A percentile compares a stretch with the other conserved stretches of the same genome.
phyloP scores from a whole-genome alignment of 2,329 filamentous ascomycete species.

The Didymella lethalis region DNA sequence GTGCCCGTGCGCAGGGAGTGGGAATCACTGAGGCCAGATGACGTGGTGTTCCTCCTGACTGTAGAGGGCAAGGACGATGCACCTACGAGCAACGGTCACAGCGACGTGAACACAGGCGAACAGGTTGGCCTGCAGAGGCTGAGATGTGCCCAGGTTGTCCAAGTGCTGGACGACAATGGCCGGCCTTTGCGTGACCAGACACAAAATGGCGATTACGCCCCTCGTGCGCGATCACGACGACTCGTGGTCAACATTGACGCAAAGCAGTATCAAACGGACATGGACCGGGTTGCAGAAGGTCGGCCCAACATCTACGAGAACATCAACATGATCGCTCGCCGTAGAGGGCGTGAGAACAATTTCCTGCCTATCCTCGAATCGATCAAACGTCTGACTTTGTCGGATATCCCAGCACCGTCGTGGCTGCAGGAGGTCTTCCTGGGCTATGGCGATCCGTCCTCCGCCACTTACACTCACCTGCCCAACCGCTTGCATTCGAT shows the following conservation, averaged over 20 bases:
- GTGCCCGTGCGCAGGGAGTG: conserved; percentile 82
- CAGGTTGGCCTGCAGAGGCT: conserved; percentile 73
- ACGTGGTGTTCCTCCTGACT: conserved; percentile 86
- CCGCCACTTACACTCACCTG: conserved; percentile 84
- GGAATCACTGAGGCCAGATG: conserved; percentile 85
- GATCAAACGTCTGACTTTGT: conserved; percentile 83
- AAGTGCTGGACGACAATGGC: conserved; percentile 86
- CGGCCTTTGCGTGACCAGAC: conserved; percentile 71
- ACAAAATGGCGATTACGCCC: conserved; percentile 68
- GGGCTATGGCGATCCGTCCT: conserved; percentile 92
- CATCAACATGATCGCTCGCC: conserved; percentile 85
- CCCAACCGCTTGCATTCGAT: conserved; percentile 78
- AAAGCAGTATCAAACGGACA: conserved; percentile 78
- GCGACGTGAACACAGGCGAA: conserved; percentile 60
- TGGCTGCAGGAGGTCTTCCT: conserved; percentile 98
- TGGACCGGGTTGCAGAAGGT: conserved; percentile 69
- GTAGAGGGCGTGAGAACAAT: conserved; percentile 91
- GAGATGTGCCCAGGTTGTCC: conserved; percentile 83
- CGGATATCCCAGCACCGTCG: conserved; percentile 82
- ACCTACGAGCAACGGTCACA: conserved; percentile 64
- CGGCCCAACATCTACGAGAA: conserved; percentile 80
- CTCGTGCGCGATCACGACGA: conserved; percentile 68
- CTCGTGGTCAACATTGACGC: conserved; percentile 85
- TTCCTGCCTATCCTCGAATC: conserved; percentile 94
- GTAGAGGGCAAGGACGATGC: conserved; percentile 68